Evolutionary conservation across 2,329 filamentous ascomycete species (phyloP), one percentile per base, ranked within the genome.

Genomic region (Stemphylium lycopersici): DNA sequence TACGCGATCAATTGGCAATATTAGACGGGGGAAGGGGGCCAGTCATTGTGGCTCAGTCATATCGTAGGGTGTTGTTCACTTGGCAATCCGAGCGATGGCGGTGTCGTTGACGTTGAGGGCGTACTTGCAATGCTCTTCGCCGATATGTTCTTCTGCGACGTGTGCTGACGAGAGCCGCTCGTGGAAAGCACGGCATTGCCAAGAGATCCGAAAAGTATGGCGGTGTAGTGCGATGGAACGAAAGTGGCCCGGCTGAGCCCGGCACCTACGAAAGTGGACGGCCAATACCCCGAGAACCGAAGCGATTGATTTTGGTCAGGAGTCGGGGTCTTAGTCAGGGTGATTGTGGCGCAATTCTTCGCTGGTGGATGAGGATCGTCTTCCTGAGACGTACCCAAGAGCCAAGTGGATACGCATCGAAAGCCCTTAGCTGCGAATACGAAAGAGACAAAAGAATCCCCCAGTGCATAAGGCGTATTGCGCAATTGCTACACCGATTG

Each of bases 11-110:
- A 18, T n/a, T 26, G 37, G 51, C 10, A 53, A 31, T 43, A 47
- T 46, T 40, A 48, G 39, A 41, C 52, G 48, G 49, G 49, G 31
- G 39, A 41, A 48, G 48, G 49, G 49, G 31, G n/a, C 53, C 37
- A 58, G 8, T 52, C 22, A 54, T 39, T 26, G 45, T 52, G 53
- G 53, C 53, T 57, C 48, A 47, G 41, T 40, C 43, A 36, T 33
- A 46, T 32, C 18, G 36, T 51, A 33, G 15, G 36, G 12, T 32
- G 8, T 13, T 8, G 15, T 39, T 38, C n/a, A 38, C 15, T 42
- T 39, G 33, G 45, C 24, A 26, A 24, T 15, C 15, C 15, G 10
- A 41, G 24, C 18, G n/a, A 38, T 11, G 13, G 43, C 13, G 20
- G 13, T 18, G 12, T n/a, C 18, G 13, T n/a, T 45, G 34, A 20